Base-by-base conservation (phyloP, 805 yeast genomes). In the Kluyveromyces aestuarii region DNA sequence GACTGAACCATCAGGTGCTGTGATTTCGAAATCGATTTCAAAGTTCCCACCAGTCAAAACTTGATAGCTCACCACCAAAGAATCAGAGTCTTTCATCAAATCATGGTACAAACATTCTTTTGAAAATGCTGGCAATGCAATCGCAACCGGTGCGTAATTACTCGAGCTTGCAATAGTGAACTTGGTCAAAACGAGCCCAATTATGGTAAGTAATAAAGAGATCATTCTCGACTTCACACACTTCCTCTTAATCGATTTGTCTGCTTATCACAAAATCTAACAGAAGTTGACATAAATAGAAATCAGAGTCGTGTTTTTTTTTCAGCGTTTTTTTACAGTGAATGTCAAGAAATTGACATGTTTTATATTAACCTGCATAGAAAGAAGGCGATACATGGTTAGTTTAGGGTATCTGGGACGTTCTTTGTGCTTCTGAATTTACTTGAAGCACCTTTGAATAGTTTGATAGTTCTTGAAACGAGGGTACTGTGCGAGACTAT, bases 11-110 rank as follows among this genome's bases (percentile, higher is more conserved):
- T 64, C 70, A 36, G 87, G 86, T 47, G 77, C 72, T 46, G 71
- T 76, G 53, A 81, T 78, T 50, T 74, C 72, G 61, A 80, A 81
- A 60, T 81, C 84, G 48, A 81, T 76, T 61, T 81, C 86, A 56
- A 80, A 81, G 48, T 80, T 73, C 16, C 87, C 87, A 52, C 87
- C 87, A 45, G 78, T 74, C 56, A 81, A 74, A 47, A 81, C 87
- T 59, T 72, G 76, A 48, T 72, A 72, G 41, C 72, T 65, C 8
- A 71, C 67, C 14, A 69, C 66, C n/a, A 72, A 50, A 1, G 74
- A 56, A 41, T 72, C 74, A 1, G 67, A 70, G 8, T 70, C 71
- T 39, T 59, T 50, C 17, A 49, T 44, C 50, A 73, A 51, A 48
- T 64, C 68, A 52, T 67, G 64, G 51, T 69, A 72, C 27, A 72